phyloP scores from a whole-genome alignment of 2,329 filamentous ascomycete species.

The Chalaropsis ovoidea region DNA sequence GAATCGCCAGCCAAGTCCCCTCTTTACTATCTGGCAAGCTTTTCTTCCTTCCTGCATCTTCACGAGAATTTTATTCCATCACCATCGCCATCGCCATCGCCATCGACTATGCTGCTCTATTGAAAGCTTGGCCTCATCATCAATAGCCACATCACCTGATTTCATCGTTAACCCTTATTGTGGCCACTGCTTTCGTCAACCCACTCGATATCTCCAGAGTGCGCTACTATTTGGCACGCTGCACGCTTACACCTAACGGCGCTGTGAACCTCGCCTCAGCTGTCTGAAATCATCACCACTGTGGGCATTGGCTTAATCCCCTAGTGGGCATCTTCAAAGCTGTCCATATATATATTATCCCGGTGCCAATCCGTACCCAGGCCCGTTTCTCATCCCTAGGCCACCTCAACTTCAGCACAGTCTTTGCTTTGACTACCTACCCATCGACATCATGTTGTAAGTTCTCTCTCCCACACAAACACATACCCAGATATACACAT shows the following conservation, averaged over 20 bases:
- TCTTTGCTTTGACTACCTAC: not conserved
- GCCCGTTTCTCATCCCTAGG: not conserved
- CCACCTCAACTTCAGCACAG: not conserved
- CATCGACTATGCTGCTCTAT: not conserved
- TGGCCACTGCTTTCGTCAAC: conserved; percentile 2
- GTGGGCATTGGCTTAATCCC: not conserved
- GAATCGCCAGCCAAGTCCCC: not conserved
- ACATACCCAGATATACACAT: not conserved
- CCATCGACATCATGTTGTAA: not conserved
- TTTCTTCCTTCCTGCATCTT: not conserved
- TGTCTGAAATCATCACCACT: not conserved
- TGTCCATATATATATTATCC: not conserved
- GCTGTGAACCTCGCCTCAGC: not conserved
- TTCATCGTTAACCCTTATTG: conserved; percentile 11
- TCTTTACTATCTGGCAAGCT: not conserved
- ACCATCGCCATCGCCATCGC: not conserved
- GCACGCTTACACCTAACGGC: not conserved
- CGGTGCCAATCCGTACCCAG: not conserved
- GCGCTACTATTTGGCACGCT: not conserved
- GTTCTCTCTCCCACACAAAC: not conserved
- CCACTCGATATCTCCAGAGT: not conserved
- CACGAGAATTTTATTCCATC: not conserved
- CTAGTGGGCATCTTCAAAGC: not conserved
- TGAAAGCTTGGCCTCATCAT: not conserved
- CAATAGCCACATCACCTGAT: not conserved